Conservation (phyloP, 2,329 filamentous ascomycete genomes). For the Colletotrichum filicis region DNA sequence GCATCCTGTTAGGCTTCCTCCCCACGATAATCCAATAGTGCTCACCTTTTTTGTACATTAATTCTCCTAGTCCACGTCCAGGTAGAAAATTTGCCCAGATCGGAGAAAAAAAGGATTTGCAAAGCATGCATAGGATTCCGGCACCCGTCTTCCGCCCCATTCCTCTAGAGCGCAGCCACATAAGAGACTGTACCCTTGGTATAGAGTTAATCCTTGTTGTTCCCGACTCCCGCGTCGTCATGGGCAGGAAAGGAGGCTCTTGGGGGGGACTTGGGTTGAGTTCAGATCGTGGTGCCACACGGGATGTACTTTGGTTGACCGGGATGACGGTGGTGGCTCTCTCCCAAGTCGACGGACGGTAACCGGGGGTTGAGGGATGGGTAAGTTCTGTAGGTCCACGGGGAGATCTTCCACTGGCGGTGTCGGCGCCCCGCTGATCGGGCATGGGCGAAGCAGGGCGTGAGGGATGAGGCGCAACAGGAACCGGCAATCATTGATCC, state of each 20-base stretch:
- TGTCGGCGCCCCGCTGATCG: conserved; percentile 30
- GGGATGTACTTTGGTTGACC: background rate
- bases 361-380: background rate
- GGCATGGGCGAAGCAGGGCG: conserved; percentile 21
- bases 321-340: conserved; percentile 8
- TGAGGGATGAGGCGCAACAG: conserved; percentile 23
- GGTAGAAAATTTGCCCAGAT: background rate
- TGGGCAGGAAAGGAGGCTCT: conserved; percentile 15
- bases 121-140: conserved; percentile 9
- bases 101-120: background rate
- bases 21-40: background rate
- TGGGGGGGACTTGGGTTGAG: background rate
- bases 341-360: background rate
- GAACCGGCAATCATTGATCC: conserved; percentile 10
- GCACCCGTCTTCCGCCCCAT: background rate
- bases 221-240: background rate
- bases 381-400: background rate
- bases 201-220: background rate
- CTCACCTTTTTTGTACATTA: background rate
- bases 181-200: background rate
- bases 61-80: background rate
- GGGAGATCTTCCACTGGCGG: conserved; percentile 15
- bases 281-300: background rate
- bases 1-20: conserved; percentile 15
- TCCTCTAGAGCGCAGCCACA: background rate